A percentile compares a stretch with the other conserved stretches of the same genome.
phyloP scores from a whole-genome alignment of 495 filamentous ascomycete species.

The Tuber aestivum region DNA sequence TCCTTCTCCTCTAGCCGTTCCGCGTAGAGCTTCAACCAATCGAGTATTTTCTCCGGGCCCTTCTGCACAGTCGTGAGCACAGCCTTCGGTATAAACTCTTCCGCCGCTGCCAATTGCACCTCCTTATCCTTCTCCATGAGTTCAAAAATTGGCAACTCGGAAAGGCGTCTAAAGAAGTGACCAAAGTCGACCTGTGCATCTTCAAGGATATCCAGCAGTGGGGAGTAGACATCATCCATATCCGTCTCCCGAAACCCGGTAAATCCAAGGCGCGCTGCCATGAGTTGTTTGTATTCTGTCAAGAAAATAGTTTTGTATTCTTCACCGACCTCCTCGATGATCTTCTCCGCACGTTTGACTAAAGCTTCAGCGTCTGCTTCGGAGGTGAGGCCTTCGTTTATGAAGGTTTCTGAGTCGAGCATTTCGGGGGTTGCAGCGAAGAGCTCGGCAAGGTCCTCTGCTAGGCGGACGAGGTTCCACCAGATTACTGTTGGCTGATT shows the following conservation, averaged over 20 bases:
- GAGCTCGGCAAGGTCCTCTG: conserved; percentile 83
- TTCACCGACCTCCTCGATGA: conserved; percentile 70
- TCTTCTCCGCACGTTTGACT: conserved; percentile 68
- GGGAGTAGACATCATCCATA: conserved; percentile 69
- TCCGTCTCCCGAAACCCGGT: conserved; percentile 59
- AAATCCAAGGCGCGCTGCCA: conserved; percentile 72
- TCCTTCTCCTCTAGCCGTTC: conserved; percentile 50
- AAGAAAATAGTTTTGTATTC: conserved; percentile 85
- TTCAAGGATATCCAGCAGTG: conserved; percentile 76
- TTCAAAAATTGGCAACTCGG: conserved; percentile 52
- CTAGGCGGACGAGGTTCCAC: conserved; percentile 95
- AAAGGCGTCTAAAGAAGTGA: conserved; percentile 78
- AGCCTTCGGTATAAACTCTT: conserved; percentile 40
- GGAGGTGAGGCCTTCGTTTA: conserved; percentile 63
- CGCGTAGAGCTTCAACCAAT: conserved; percentile 72
- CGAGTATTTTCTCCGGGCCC: conserved; percentile 59
- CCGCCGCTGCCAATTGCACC: conserved; percentile 55
- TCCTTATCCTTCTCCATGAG: conserved; percentile 58
- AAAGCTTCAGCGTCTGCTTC: conserved; percentile 57
- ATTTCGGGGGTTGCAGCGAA: conserved; percentile 60
- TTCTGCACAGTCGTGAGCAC: conserved; percentile 45
- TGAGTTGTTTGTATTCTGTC: conserved; percentile 74
- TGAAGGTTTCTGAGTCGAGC: conserved; percentile 64
- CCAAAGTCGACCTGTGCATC: conserved; percentile 79
- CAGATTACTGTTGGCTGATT: conserved; percentile 95